Evolutionary conservation across 345 rosid species (phyloP).

Genomic region (Citrus hindsii): DNA sequence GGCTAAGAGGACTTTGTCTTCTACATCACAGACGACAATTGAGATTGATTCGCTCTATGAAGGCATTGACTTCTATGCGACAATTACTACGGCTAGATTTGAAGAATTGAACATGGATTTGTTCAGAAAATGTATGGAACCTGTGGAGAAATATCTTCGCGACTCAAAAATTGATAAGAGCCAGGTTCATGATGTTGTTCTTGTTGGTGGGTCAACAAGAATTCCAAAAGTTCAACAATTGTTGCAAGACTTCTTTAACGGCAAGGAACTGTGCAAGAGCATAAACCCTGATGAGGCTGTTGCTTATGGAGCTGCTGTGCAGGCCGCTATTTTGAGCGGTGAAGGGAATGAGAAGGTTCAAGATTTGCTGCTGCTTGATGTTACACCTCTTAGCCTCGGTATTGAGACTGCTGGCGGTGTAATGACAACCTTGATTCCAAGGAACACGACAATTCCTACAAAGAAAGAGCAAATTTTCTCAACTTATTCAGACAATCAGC

Average conservation of each 20-base stretch:
- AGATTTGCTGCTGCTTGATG: constrained; percentile 21
- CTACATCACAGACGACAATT: constrained; percentile 20
- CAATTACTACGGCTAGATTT: constrained; percentile 22
- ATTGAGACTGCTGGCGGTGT: constrained; percentile 22
- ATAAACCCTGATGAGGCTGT: constrained; percentile 24
- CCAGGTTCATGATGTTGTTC: constrained; percentile 21
- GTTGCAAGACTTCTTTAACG: constrained; percentile 10
- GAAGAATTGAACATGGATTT: constrained; percentile 25
- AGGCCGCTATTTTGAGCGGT: constrained; percentile 21
- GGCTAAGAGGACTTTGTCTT: constrained; percentile 20
- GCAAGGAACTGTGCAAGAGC: constrained; percentile 23
- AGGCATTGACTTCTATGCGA: constrained; percentile 23
- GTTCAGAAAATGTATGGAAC: constrained; percentile 24
- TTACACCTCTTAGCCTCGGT: constrained; percentile 21
- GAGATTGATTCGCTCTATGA: constrained; percentile 25
- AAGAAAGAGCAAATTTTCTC: constrained; percentile 23
- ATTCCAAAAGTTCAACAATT: constrained; percentile 23
- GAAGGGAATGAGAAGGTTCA: constrained; percentile 22
- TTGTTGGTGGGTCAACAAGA: constrained; percentile 22
- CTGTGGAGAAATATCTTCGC: constrained; percentile 20
- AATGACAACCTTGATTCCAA: constrained; percentile 20
- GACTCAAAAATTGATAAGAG: constrained; percentile 17
- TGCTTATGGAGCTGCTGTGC: constrained; percentile 24
- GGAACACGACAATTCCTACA: constrained; percentile 22
- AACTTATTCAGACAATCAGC: constrained; percentile 9